Percentiles rank a stretch among this genome's conserved stretches.
Evolutionary conservation across 163 green algal genomes (phyloP).

Genomic region (Scenedesmus sp.): DNA sequence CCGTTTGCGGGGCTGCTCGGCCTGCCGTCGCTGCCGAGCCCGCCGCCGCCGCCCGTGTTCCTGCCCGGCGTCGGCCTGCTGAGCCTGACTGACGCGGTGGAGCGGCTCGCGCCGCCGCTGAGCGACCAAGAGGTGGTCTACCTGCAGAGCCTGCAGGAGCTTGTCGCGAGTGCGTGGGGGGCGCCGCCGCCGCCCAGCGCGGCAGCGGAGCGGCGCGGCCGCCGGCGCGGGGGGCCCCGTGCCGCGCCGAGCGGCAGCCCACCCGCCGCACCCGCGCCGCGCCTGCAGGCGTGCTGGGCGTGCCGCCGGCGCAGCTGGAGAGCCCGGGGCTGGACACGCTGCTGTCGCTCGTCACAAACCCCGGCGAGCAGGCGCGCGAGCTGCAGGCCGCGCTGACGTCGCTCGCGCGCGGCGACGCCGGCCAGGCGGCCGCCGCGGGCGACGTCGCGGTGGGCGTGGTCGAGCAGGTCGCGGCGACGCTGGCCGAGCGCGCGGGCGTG

Average conservation of each 20-base stretch:
- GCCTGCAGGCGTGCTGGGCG: conserved; percentile 39
- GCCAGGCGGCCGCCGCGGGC: conserved; percentile 39
- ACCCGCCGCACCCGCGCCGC: too few relatives aligned
- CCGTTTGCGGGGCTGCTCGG: conserved; percentile 62
- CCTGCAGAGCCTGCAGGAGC: conserved; percentile 68
- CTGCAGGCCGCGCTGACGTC: conserved; percentile 53
- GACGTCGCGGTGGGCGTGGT: conserved; percentile 59
- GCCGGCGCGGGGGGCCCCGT: too few relatives aligned
- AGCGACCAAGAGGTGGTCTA: conserved; percentile 70
- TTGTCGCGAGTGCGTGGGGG: conserved; percentile 51
- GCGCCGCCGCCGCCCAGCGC: too few relatives aligned
- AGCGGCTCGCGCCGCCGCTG: conserved; percentile 67
- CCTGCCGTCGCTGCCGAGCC: conserved; percentile 51
- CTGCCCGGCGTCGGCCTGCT: conserved; percentile 70
- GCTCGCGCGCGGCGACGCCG: conserved; percentile 16
- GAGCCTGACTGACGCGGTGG: conserved; percentile 54
- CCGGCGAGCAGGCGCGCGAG: conserved; percentile 62
- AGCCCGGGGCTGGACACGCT: conserved; percentile 47
- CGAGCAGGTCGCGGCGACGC: conserved; percentile 39
- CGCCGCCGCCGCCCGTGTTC: conserved; percentile 65
- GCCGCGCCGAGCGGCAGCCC: too few relatives aligned
- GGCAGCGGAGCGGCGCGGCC: too few relatives aligned
- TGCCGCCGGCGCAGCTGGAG: conserved; percentile 58
- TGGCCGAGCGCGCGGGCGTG: conserved; percentile 55
- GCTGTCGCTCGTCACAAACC: conserved; percentile 55